phyloP scores from a whole-genome alignment of 805 yeast species.

The Lipomyces orientalis region DNA sequence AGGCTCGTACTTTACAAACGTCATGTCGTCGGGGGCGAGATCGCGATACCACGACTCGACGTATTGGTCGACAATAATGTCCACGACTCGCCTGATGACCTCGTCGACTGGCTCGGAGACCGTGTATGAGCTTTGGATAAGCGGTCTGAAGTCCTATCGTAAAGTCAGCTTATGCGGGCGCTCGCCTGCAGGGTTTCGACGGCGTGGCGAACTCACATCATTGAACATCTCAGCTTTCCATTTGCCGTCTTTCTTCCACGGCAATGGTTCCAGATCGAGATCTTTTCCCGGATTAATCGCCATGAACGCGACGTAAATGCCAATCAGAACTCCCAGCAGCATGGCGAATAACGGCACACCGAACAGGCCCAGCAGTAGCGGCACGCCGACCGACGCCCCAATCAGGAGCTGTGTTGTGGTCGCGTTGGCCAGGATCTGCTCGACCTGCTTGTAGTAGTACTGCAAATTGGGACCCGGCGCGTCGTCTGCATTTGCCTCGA shows the following conservation, averaged over 20 bases:
- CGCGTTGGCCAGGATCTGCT: constrained; percentile 29
- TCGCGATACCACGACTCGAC: constrained; percentile 28
- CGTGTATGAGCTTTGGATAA: constrained; percentile 24
- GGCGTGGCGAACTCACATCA: constrained; percentile 15
- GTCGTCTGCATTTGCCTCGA: no score
- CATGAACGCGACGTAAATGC: constrained; percentile 29
- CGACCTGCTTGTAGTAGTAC: constrained; percentile 16
- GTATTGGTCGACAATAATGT: constrained; percentile 28
- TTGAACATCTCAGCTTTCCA: constrained; percentile 11
- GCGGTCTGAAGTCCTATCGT: constrained; percentile 20
- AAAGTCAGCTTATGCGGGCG: background rate
- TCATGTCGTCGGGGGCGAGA: constrained; percentile 24
- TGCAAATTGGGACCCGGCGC: background rate
- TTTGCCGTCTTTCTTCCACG: constrained; percentile 27
- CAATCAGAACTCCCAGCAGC: constrained; percentile 26
- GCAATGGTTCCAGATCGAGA: constrained; percentile 22
- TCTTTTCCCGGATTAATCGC: constrained; percentile 21
- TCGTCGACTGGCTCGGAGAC: constrained; percentile 21
- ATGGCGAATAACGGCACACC: constrained; percentile 33
- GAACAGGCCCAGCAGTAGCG: constrained; percentile 20
- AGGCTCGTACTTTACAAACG: constrained; percentile 21
- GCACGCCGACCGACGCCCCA: constrained; percentile 14
- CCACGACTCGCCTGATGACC: constrained; percentile 28
- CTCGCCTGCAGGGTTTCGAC: no score
- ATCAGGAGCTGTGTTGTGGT: constrained; percentile 26